Evolutionary conservation across 2,329 filamentous ascomycete genomes (phyloP), one percentile per base, ranked within the genome.

Genomic region (Emmonsia crescens): DNA sequence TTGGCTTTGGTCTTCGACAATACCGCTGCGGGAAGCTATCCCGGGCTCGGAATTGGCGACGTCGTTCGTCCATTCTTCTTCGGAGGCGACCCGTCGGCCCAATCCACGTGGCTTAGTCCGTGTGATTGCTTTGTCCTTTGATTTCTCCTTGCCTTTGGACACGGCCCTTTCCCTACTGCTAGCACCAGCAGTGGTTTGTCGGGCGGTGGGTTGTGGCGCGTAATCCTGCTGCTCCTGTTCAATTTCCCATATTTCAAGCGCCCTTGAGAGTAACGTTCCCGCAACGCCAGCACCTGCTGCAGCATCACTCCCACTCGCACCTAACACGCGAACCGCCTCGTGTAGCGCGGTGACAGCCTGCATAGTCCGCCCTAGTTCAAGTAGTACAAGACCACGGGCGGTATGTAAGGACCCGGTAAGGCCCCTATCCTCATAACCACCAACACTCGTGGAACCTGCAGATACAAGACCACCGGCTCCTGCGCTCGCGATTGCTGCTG

Each of bases 331-430:
- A n/a, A 79, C 77, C 6, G 77, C 76, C 73, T 96, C 89, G 68
- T 97, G 94, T 31, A 97, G 78, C 2, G 90, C 85, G 10, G 87
- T 81, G 3, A 94, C 86, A 0, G 93, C 93, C 54, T 95, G 88
- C 68, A 88, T 88, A 0, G 85, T 83, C 58, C 84, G 81, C 19
- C 84, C 85, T 66, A 91, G 80, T 69, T 96, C 91, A 67, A 97
- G 82, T 60, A 93, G 80, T 14, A 96, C 88, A 19, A 97, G 79
- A 0, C 90, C 93, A 69, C 96, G 73, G 52, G 76, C 77, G 5
- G 77, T 79, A 64, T 79, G 75, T 27, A 79, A 72, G 5, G 76
- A 78, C 3, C 77, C 77, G 33, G 77, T 70, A 56, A 79, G 68
- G 2, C 77, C 77, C 8, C 77, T 72, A 61, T 79, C 77, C 65